Percentiles rank a stretch among this genome's conserved stretches.
These are phyloP conservation scores for Calophaca sinica DNA, from an alignment of 306 rosid genomes.

Conservation along the genomic window DNA sequence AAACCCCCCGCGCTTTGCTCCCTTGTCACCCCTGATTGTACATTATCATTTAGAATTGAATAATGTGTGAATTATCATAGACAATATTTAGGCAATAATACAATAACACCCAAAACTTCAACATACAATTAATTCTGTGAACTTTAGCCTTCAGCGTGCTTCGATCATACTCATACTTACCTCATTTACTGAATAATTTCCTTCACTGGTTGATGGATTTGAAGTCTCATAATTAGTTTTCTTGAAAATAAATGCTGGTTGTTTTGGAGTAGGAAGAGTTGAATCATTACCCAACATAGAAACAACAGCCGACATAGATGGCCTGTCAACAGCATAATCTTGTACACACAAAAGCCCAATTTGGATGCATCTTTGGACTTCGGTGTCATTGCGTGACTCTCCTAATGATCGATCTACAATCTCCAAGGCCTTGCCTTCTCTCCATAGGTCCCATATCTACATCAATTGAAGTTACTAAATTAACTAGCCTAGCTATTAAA, in stretches of 20 bases:
- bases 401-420: slow-evolving; percentile 56
- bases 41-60: slow-evolving; percentile 14
- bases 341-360: slow-evolving; percentile 73
- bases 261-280: slow-evolving; percentile 66
- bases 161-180: slow-evolving; percentile 49
- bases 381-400: slow-evolving; percentile 43
- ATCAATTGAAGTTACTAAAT: background rate
- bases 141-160: slow-evolving; percentile 41
- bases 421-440: slow-evolving; percentile 53
- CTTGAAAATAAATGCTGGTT: slow-evolving; percentile 71
- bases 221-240: slow-evolving; percentile 39
- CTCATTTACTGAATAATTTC: slow-evolving; percentile 55
- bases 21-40: background rate
- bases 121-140: background rate
- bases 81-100: too few relatives aligned
- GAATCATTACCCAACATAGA: slow-evolving; percentile 64
- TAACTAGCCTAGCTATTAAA: slow-evolving; percentile 10
- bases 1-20: background rate
- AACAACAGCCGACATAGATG: slow-evolving; percentile 68
- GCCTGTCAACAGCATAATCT: slow-evolving; percentile 66
- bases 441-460: slow-evolving; percentile 82
- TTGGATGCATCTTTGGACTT: slow-evolving; percentile 66
- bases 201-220: slow-evolving; percentile 54
- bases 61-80: background rate
- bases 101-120: too few relatives aligned